Evolutionary conservation across 2,329 filamentous ascomycete genomes (phyloP).

Genomic region (Anisogramma anomala): DNA sequence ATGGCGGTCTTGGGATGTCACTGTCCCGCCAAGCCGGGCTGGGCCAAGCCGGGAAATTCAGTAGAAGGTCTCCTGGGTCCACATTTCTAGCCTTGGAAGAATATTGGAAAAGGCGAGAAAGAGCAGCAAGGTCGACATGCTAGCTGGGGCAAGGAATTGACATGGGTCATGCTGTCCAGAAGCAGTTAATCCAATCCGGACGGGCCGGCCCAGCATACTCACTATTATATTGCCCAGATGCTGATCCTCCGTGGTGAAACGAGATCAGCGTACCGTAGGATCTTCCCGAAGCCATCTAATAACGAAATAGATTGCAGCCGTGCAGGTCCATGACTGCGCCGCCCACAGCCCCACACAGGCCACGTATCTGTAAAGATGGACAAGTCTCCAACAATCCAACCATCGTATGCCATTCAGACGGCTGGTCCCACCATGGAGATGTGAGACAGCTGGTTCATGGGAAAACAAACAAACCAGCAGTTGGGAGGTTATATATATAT

Average conservation of each 20-base stretch:
- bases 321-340: too few species aligned
- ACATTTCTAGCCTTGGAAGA: not conserved
- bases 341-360: too few species aligned
- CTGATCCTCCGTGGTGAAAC: slow-evolving; percentile 15
- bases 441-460: not conserved
- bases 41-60: not conserved
- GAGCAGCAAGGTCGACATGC: not conserved
- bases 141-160: not conserved
- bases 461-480: too few species aligned
- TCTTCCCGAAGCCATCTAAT: slow-evolving; percentile 9
- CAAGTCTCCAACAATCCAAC: too few species aligned
- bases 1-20: too few species aligned
- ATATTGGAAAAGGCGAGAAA: too few species aligned
- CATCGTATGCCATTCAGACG: too few species aligned
- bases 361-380: too few species aligned
- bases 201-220: too few species aligned
- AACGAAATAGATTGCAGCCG: not conserved
- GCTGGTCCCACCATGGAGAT: not conserved
- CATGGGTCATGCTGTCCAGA: not conserved
- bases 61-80: not conserved
- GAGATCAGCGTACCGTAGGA: slow-evolving; percentile 12
- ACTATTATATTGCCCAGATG: slow-evolving; percentile 8
- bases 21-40: too few species aligned
- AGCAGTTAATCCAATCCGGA: not conserved
- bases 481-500: too few species aligned